These are phyloP conservation scores for Trypanosoma avium DNA, from an alignment of 208 protist genomes.

Conservation along the genomic window DNA sequence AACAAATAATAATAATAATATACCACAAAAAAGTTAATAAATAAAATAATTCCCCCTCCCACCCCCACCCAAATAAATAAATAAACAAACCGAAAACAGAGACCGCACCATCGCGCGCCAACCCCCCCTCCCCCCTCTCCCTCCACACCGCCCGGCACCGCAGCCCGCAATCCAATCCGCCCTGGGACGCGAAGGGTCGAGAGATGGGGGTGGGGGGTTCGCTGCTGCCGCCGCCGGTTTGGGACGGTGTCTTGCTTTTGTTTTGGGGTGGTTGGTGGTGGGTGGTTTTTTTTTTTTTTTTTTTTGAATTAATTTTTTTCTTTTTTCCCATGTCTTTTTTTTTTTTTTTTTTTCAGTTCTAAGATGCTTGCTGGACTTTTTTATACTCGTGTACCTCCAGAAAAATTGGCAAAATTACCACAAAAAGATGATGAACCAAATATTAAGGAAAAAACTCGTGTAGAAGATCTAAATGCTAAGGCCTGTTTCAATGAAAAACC, in stretches of 20 bases:
- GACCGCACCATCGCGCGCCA: too few relatives aligned
- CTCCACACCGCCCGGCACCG: neutral
- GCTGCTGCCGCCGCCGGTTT: neutral
- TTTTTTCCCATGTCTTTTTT: conserved; percentile 1
- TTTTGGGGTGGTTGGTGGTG: neutral
- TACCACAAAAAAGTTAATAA: neutral
- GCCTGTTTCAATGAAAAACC: neutral
- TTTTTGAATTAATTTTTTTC: conserved; percentile 3
- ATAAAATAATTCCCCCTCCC: too few relatives aligned
- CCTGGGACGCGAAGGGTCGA: too few relatives aligned
- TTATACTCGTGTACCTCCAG: conserved; percentile 7
- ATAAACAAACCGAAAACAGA: too few relatives aligned
- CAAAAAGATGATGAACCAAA: neutral
- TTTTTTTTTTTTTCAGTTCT: conserved; percentile 10
- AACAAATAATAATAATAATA: neutral
- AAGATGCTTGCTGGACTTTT: conserved; percentile 16
- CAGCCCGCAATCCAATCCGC: too few relatives aligned
- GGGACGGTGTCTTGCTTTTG: neutral
- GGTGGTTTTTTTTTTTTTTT: neutral
- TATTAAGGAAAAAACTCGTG: neutral
- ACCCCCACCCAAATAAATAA: conserved; percentile 11
- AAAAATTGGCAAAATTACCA: neutral
- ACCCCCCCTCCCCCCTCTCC: neutral
- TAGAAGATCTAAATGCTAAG: neutral
- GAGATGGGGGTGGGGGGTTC: too few relatives aligned